phyloP scores from a whole-genome alignment of 371 early-diverging fungal genomes.

The Mortierella polycephala region DNA sequence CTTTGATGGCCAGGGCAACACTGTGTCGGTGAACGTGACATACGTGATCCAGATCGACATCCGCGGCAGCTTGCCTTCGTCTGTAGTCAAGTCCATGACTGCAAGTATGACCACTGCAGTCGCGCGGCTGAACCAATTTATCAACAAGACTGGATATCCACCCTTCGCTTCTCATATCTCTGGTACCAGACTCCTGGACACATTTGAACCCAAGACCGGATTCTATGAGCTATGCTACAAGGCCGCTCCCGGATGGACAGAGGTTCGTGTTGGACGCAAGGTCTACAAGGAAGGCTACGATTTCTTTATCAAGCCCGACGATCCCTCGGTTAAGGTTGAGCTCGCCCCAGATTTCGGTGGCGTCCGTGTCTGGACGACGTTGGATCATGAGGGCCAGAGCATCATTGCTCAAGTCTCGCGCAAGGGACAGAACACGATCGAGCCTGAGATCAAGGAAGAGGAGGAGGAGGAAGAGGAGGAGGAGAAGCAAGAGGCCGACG shows the following conservation, averaged over 20 bases:
- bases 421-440: slow-evolving; percentile 35
- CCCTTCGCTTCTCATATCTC: slow-evolving; percentile 48
- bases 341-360: slow-evolving; percentile 51
- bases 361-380: slow-evolving; percentile 45
- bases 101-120: slow-evolving; percentile 43
- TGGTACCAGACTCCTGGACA: slow-evolving; percentile 42
- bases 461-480: slow-evolving; percentile 19
- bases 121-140: slow-evolving; percentile 40
- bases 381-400: slow-evolving; percentile 51
- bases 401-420: slow-evolving; percentile 50
- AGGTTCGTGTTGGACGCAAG: slow-evolving; percentile 47
- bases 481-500: slow-evolving; percentile 4
- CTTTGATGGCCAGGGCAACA: slow-evolving; percentile 58
- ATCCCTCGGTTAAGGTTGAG: slow-evolving; percentile 42
- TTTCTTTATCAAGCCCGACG: slow-evolving; percentile 52
- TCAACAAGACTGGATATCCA: slow-evolving; percentile 50
- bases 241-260: slow-evolving; percentile 49
- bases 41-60: slow-evolving; percentile 70
- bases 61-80: slow-evolving; percentile 34
- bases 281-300: slow-evolving; percentile 51
- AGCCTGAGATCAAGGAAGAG: not conserved
- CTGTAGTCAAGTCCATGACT: slow-evolving; percentile 45
- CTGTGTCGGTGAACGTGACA: slow-evolving; percentile 60
- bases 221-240: slow-evolving; percentile 51
- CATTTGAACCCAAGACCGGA: slow-evolving; percentile 35